Evolutionary conservation across 768 basidiomycete species (phyloP).

Genomic region (Psilocybe cubensis): DNA sequence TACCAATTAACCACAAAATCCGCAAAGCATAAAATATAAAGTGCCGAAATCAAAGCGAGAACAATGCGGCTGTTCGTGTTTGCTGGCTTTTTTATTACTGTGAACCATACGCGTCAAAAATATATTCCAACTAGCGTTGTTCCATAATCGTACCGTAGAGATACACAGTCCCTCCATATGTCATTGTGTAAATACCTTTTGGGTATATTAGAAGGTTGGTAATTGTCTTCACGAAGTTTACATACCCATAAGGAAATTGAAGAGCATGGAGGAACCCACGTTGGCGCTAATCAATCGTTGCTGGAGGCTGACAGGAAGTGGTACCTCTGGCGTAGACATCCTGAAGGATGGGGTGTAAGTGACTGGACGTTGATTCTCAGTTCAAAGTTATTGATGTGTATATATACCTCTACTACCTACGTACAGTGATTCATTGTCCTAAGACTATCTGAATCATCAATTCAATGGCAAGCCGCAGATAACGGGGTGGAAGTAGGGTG

Average conservation of each 20-base stretch:
- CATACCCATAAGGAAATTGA: background rate
- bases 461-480: no score
- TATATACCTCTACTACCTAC: no score
- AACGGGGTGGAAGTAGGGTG: no score
- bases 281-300: background rate
- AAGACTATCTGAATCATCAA: no score
- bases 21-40: background rate
- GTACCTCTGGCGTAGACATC: no score
- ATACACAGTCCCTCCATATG: background rate
- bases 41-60: background rate
- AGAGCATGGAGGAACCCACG: background rate
- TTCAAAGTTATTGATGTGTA: no score
- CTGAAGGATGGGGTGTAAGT: no score
- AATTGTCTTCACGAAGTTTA: background rate
- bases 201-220: background rate
- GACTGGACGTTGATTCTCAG: no score
- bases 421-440: no score
- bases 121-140: background rate
- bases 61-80: background rate
- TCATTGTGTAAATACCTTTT: background rate
- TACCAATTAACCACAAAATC: background rate
- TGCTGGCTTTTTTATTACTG: background rate
- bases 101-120: background rate
- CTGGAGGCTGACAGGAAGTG: background rate
- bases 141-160: background rate